Evolutionary conservation across 495 filamentous ascomycete genomes (phyloP), one percentile per base, ranked within the genome.

Genomic region (Xylaria nigripes): DNA sequence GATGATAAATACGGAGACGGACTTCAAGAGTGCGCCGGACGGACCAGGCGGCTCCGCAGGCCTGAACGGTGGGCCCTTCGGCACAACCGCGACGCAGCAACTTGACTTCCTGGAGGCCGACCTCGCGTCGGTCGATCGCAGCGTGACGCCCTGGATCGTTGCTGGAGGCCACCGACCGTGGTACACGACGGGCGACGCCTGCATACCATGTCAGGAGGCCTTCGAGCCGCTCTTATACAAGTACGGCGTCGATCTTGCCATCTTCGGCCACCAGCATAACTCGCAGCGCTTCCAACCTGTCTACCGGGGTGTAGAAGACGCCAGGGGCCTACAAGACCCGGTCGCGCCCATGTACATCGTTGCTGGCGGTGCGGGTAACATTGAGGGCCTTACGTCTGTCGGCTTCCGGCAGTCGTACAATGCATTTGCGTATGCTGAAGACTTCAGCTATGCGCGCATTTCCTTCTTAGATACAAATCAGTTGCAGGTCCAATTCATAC

Each of bases 221-320:
- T 85, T 85, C 50, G 81, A 85, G 64, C 67, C 71, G 8, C 55
- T 85, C 9, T 64, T 83, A 25, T 78, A 79, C 62, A 69, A 73
- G 44, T 82, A 84, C 61, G 78, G 79, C 8, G 81, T 85, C 18
- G 82, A 85, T 56, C 63, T 85, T 7, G 80, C 69, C 25, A 73
- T 84, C 8, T 80, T 80, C 63, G 82, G 82, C 2, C 82, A 85
- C 59, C 76, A 79, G 18, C 82, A 85, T 55, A 80, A 78, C 62
- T 78, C 76, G 29, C 74, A 83, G 59, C 65, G 71, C 9, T 67
- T 68, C 48, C 45, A 55, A 50, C 71, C 72, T 15, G 61, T 67
- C 0, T 61, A 61, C 51, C 65, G 83, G 44, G 64, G 62, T 24
- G 71, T 61, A 0, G 73, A 70, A 0, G 71, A 76, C 48, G 59